A percentile compares a stretch with the other conserved stretches of the same genome.
These are phyloP conservation scores for Mrakiaceae sp. DNA, from an alignment of 1,284 basidiomycete species.

Conservation along the genomic window DNA sequence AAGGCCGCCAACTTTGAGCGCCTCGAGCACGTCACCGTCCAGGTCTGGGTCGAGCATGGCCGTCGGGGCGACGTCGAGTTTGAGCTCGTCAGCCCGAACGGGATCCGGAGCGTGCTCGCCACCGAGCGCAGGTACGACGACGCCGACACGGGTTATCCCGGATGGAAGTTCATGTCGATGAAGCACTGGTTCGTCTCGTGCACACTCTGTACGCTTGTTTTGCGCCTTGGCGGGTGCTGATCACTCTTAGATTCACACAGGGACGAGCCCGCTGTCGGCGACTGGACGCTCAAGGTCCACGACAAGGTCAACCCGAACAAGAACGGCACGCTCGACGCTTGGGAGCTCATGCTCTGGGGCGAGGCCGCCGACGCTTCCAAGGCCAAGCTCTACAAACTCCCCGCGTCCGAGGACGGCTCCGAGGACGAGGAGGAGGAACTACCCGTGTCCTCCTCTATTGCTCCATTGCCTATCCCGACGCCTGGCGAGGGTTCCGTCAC, in stretches of 20 bases:
- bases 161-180: conserved; percentile 96
- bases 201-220: neutral
- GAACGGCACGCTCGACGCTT: conserved; percentile 74
- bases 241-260: conserved; percentile 36
- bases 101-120: conserved; percentile 75
- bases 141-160: conserved; percentile 62
- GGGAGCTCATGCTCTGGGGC: conserved; percentile 91
- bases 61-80: conserved; percentile 88
- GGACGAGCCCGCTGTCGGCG: conserved; percentile 87
- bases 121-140: conserved; percentile 58
- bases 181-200: conserved; percentile 76
- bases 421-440: conserved; percentile 36
- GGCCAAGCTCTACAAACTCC: conserved; percentile 48
- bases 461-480: conserved; percentile 17
- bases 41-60: conserved; percentile 83
- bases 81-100: conserved; percentile 71
- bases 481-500: conserved; percentile 36
- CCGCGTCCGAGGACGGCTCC: conserved; percentile 33
- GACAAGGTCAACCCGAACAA: conserved; percentile 55
- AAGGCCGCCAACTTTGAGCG: conserved; percentile 65
- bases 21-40: conserved; percentile 86
- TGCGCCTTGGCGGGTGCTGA: conserved; percentile 12
- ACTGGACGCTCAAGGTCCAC: conserved; percentile 78
- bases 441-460: conserved; percentile 24
- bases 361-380: conserved; percentile 63